phyloP scores from a whole-genome alignment of 352 stramenopile genomes.

The Aphanomyces euteiches region DNA sequence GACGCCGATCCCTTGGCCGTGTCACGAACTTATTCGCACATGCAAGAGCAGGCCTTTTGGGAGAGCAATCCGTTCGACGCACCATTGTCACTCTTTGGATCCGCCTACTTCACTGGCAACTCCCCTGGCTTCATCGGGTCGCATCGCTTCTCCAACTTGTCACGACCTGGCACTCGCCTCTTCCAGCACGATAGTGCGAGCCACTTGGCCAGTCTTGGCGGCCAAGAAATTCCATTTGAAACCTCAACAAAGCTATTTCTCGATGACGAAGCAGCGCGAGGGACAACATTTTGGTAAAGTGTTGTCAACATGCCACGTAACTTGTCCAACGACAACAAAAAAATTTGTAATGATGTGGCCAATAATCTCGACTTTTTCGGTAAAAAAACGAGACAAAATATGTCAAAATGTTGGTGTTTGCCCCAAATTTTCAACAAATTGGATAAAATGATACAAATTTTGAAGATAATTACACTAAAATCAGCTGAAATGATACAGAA shows the following conservation, averaged over 20 bases:
- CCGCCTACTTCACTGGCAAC: slow-evolving; percentile 23
- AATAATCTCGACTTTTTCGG: neutral
- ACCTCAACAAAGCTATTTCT: slow-evolving; percentile 1
- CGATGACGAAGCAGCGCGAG: neutral
- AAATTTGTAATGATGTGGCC: neutral
- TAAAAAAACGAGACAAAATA: slow-evolving; percentile 3
- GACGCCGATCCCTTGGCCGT: slow-evolving; percentile 17
- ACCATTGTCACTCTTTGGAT: slow-evolving; percentile 9
- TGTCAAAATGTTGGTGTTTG: neutral
- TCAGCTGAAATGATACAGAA: neutral
- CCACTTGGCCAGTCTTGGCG: neutral
- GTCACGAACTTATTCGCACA: slow-evolving; percentile 13
- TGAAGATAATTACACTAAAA: neutral
- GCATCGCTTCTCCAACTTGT: neutral
- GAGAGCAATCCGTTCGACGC: slow-evolving; percentile 6
- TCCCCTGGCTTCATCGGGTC: slow-evolving; percentile 14
- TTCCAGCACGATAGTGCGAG: neutral
- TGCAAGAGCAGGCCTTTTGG: neutral
- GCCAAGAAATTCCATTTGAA: slow-evolving; percentile 7
- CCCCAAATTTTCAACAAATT: neutral
- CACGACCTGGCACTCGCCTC: neutral
- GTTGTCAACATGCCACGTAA: no score
- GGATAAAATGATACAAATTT: neutral
- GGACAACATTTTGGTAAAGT: no score
- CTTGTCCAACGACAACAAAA: neutral